Conservation (phyloP, 495 filamentous ascomycete genomes). For the Lasiosphaeria miniovina region DNA sequence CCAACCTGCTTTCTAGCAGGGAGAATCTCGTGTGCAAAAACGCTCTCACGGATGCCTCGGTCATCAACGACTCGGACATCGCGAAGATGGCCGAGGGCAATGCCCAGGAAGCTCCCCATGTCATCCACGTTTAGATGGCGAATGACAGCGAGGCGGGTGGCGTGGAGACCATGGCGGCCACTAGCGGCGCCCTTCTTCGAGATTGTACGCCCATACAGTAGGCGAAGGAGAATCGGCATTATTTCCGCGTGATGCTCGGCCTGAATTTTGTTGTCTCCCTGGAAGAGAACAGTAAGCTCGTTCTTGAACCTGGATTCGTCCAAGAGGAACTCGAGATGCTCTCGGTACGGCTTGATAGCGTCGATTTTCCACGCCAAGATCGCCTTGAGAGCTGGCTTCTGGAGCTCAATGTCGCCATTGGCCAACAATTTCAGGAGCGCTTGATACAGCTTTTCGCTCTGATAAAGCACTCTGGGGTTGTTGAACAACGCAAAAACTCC, state of each 20-base stretch:
- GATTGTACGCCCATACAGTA: conserved; percentile 87
- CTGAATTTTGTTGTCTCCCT: conserved; percentile 74
- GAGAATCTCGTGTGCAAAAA: conserved; percentile 53
- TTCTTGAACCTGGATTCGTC: conserved; percentile 92
- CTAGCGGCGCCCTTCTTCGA: conserved; percentile 70
- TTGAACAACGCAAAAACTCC: conserved; percentile 77
- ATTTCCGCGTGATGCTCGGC: conserved; percentile 65
- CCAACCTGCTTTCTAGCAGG: conserved; percentile 77
- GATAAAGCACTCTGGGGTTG: conserved; percentile 81
- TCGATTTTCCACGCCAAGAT: conserved; percentile 85
- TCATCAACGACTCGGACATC: conserved; percentile 55
- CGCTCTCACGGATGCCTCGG: conserved; percentile 41
- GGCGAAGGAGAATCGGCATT: conserved; percentile 79
- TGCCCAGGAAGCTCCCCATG: conserved; percentile 73
- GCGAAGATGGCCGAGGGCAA: conserved; percentile 70
- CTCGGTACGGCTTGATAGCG: conserved; percentile 72
- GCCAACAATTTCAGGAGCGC: conserved; percentile 69
- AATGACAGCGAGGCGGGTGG: conserved; percentile 57
- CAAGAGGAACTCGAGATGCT: conserved; percentile 81
- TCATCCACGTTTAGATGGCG: conserved; percentile 56
- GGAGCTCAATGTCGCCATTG: conserved; percentile 86
- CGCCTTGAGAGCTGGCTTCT: conserved; percentile 78
- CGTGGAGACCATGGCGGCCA: conserved; percentile 57
- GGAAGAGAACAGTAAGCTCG: conserved; percentile 81
- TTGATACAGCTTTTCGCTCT: conserved; percentile 69